Evolutionary conservation across 2,329 filamentous ascomycete species (phyloP).

Genomic region (Pseudogymnoascus sp.): DNA sequence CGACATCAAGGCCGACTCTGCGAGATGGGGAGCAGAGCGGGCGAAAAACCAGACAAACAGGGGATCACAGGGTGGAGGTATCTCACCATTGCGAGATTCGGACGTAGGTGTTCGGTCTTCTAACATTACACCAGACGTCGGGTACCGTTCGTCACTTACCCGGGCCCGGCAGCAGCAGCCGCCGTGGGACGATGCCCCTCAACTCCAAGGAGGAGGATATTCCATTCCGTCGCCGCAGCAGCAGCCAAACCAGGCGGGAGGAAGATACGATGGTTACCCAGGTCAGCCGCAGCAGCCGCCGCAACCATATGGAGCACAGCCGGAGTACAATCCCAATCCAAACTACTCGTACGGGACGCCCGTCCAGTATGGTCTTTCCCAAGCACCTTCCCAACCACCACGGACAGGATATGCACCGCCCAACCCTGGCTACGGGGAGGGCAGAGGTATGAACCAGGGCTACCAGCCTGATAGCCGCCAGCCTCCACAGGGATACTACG

Average conservation of each 20-base stretch:
- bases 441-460: neutral
- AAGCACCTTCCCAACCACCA: neutral
- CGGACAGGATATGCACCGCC: neutral
- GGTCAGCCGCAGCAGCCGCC: neutral
- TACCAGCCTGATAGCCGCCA: neutral
- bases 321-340: neutral
- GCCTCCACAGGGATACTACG: neutral
- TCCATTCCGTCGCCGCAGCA: conserved; percentile 14
- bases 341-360: neutral
- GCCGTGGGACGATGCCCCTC: conserved; percentile 21
- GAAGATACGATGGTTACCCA: neutral
- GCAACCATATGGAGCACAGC: neutral
- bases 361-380: neutral
- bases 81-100: conserved; percentile 22
- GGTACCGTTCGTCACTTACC: conserved; percentile 27
- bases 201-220: conserved; percentile 16
- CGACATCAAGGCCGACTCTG: conserved; percentile 44
- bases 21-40: conserved; percentile 36
- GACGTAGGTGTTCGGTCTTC: conserved; percentile 26
- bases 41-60: conserved; percentile 21
- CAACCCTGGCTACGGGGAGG: neutral
- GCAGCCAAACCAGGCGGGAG: conserved; percentile 14
- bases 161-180: conserved; percentile 29
- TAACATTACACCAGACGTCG: conserved; percentile 28
- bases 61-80: conserved; percentile 28